phyloP scores from a whole-genome alignment of 345 rosid genomes.

The Eucalyptus polyanthemos region DNA sequence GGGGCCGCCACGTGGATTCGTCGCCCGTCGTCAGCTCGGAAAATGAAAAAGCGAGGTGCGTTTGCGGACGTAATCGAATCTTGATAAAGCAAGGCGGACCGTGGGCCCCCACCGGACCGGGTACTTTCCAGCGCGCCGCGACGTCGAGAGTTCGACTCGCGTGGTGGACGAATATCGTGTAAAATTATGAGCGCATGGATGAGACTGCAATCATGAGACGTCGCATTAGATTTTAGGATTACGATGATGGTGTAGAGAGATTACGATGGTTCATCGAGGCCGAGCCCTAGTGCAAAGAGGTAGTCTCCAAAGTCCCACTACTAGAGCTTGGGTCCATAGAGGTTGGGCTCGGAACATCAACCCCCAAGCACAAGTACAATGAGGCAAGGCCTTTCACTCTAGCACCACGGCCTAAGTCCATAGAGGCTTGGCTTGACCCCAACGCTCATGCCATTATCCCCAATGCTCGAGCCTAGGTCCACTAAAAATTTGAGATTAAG shows the following conservation, averaged over 20 bases:
- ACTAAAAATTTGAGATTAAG: no score
- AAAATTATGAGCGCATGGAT: neutral
- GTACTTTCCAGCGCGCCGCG: neutral
- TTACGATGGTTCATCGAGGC: neutral
- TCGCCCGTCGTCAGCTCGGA: neutral
- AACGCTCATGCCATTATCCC: accelerated
- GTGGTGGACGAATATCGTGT: neutral
- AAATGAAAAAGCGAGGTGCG: neutral
- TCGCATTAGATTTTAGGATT: neutral
- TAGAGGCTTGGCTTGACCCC: accelerated
- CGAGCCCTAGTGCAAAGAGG: neutral
- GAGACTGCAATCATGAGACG: neutral
- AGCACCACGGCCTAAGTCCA: neutral
- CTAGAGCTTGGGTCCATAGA: accelerated
- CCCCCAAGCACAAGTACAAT: no score
- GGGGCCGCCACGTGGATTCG: neutral
- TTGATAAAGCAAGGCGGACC: neutral
- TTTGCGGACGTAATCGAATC: neutral
- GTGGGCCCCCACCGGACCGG: neutral
- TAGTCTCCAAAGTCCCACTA: accelerated
- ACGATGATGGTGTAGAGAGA: neutral
- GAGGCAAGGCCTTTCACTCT: accelerated
- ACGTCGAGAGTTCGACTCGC: neutral
- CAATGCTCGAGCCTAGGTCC: accelerated
- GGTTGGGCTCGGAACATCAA: accelerated